Evolutionary conservation across 2,329 filamentous ascomycete genomes (phyloP).

Genomic region (Trichoderma afroharzianum): DNA sequence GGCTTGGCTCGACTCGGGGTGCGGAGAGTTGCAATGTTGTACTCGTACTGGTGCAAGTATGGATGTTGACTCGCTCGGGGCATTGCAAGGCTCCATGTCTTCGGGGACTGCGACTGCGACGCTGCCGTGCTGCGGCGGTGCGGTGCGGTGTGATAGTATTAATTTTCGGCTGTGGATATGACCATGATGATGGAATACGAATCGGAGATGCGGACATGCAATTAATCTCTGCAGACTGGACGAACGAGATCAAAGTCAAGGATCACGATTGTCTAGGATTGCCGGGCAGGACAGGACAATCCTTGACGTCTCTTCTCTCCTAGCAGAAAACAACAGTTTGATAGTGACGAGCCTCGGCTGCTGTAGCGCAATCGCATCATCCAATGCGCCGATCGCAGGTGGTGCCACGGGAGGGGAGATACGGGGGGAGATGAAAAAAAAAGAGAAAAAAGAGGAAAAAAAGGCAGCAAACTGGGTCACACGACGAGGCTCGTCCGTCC

Average conservation of each 20-base stretch:
- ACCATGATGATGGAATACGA: neutral
- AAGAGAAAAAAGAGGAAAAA: neutral
- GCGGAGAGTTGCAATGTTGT: neutral
- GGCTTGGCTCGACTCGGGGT: neutral
- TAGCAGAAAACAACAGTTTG: neutral
- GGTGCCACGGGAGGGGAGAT: neutral
- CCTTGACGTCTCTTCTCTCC: neutral
- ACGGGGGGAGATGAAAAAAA: neutral
- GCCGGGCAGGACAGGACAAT: neutral
- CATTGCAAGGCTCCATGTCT: neutral
- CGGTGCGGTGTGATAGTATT: neutral
- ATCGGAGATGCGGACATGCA: neutral
- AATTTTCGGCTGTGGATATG: neutral
- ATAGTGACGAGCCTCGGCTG: neutral
- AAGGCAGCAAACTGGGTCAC: neutral
- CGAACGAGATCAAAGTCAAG: neutral
- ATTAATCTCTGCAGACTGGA: neutral
- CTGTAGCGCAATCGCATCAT: neutral
- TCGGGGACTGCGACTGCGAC: neutral
- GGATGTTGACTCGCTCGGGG: neutral
- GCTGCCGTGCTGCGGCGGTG: neutral
- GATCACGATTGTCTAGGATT: neutral
- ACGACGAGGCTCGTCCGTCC: neutral
- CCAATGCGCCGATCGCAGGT: neutral
- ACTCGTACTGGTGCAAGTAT: neutral